Evolutionary conservation across 345 rosid species (phyloP).

Genomic region (Eucalyptus erythrocorys): DNA sequence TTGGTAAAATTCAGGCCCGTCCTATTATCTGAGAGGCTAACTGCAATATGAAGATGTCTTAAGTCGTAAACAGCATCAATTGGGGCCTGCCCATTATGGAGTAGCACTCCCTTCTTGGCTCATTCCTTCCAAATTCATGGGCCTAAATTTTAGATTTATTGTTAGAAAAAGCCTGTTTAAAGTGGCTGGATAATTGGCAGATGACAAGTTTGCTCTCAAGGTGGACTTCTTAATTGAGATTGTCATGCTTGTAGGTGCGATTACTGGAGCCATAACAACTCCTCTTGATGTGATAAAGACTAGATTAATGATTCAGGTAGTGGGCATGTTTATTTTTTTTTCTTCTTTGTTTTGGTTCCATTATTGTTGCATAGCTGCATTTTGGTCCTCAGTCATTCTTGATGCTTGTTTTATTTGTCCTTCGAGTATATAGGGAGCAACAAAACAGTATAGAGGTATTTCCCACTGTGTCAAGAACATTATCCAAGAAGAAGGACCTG

Average conservation of each 20-base stretch:
- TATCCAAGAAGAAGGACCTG: conserved; percentile 77
- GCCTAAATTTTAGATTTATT: background rate
- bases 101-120: background rate
- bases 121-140: background rate
- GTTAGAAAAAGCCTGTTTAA: background rate
- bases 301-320: conserved; percentile 94
- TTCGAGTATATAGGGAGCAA: conserved; percentile 42
- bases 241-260: conserved; percentile 21
- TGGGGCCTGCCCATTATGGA: background rate
- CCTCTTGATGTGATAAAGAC: conserved; percentile 98
- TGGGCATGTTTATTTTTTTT: background rate
- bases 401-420: background rate
- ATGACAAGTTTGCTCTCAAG: background rate
- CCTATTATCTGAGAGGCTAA: background rate
- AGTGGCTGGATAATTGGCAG: background rate
- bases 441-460: conserved; percentile 67
- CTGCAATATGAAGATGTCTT: background rate
- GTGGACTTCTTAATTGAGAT: background rate
- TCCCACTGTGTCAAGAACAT: conserved; percentile 74
- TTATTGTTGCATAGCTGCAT: background rate
- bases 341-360: background rate
- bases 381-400: background rate
- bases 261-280: conserved; percentile 95
- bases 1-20: background rate
- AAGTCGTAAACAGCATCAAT: background rate